Evolutionary conservation across 768 basidiomycete species (phyloP), one percentile per base, ranked within the genome.

Genomic region (Pulveroboletus sp.): DNA sequence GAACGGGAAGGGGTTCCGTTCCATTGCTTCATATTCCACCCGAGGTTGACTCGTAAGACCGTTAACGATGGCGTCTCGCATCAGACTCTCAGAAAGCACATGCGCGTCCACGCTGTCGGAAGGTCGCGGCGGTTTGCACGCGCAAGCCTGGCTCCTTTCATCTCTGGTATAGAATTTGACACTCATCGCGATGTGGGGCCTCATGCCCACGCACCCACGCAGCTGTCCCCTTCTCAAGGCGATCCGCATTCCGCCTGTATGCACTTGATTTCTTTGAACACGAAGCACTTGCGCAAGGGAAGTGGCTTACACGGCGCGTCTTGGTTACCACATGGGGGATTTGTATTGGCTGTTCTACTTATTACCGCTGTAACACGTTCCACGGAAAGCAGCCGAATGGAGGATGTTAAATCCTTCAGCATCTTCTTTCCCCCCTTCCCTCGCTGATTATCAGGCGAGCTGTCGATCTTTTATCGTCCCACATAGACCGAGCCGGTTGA

Each of bases 51-150:
- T 54, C 35, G 40, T 30, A 35, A 42, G 36, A 39, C 24, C 32
- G 47, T 39, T 21, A 4, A 43, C 52, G 42, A 65, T 54, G 63
- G 60, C 48, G 51, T 59, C 59, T 62, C 51, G 39, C 49, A 38
- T 36, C 47, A 38, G 43, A 47, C 11, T 6, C 42, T 17, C 13
- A 11, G 18, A 33, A 39, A 38, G 32, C 41, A 38, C 50, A 47
- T 37, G 28, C 48, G n/a, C 40, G 45, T 45, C 42, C 54, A 51
- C 37, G 37, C 39, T 21, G 30, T 39, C 51, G 48, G 50, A 59
- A 47, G 52, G 50, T 55, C 40, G 46, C 54, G 51, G 37, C 51
- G 47, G 54, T 39, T 41, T 45, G 51, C 51, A 62, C 31, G 48
- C 54, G 47, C 40, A 40, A 53, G 41, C 54, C 52, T 55, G 56